Evolutionary conservation across 306 rosid species (phyloP), one percentile per base, ranked within the genome.

Genomic region (Vicia faba): DNA sequence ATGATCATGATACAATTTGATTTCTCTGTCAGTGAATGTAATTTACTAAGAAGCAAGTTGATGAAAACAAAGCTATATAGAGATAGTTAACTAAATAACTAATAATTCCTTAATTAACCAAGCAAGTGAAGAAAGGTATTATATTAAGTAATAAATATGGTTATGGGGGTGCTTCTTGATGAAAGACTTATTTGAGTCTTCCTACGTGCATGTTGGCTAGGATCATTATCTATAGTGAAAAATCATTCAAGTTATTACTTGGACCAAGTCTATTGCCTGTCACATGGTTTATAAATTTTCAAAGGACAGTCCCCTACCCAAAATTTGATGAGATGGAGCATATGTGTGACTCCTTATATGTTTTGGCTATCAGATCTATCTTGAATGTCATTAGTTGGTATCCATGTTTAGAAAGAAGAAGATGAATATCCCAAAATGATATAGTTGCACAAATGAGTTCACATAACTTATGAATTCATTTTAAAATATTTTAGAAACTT

Each of bases 11-110:
- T 41, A 14, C 65, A 31, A 31, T 31, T 54, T 69, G 66, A 64
- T 75, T 46, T 66, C 16, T 54, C 11, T 44, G 46, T 44, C 54
- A 56, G 20, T 6, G 64, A 13, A 54, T 46, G 46, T 19, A 51
- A 29, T 11, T 55, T 64, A 36, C 49, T 4, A 60, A 18, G 41
- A 64, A 40, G 15, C 73, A 77, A 71, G 64, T 66, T 71, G 69
- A 66, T 54, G 44, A 66, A 65, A 45, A 38, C 41, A 65, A 35
- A 45, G 18, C 50, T 51, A 61, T 18, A 25, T 51, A 61, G 11
- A 38, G 70, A 31, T 40, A 13, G 63, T n/a, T 31, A 64, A 55
- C 10, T 55, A 73, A 31, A 31, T 55, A 8, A 19, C n/a, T 5
- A 6, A 31, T 31, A 1, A 31, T 31, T 31, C 5, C 2, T 51